Base-by-base conservation (phyloP, 495 filamentous ascomycete species). In the Collariella sp. region DNA sequence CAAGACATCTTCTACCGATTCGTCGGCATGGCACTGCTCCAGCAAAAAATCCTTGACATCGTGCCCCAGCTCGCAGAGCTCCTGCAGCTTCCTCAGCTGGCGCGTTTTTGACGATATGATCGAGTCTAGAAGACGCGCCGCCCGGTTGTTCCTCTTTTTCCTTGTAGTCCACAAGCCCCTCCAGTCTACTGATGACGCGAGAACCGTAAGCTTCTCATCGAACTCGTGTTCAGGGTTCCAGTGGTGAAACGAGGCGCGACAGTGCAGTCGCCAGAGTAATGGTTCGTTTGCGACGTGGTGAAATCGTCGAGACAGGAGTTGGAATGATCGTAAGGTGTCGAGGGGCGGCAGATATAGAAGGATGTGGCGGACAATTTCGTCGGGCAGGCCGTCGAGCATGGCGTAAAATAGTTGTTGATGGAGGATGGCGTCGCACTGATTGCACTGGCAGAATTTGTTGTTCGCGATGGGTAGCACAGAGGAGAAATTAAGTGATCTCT, bases 11-110 rank as follows among this genome's bases (percentile, higher is more conserved):
- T 86, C 81, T 12, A 66, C 72, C 15, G 79, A 73, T n/a, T 83
- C 76, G 29, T 75, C 72, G 31, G 77, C 71, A 10, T 71, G 68
- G 45, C 77, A 78, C 60, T 95, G 81, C 52, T 77, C 74, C 39
- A 91, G 58, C 35, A 98, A 75, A 20, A 80, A 83, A 64, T 96
- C 93, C 64, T 96, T 96, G 19, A 82, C 88, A 76, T 97, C 89
- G 54, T 87, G 91, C 1, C 90, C 93, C 58, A 82, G 71, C 39
- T 74, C 68, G 50, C 83, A 80, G 47, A 98, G 85, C 34, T 75
- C 65, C 53, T 85, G 76, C 47, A 85, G 81, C 62, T 84, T 83
- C 44, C 77, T 72, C 39, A 91, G 80, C 19, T 89, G 84, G 42
- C 79, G 75, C 20, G 79, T 76, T 62, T 89, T 86, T 16, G 75